phyloP scores from a whole-genome alignment of 2,329 filamentous ascomycete species.

The Aspergillus transmontanensis region DNA sequence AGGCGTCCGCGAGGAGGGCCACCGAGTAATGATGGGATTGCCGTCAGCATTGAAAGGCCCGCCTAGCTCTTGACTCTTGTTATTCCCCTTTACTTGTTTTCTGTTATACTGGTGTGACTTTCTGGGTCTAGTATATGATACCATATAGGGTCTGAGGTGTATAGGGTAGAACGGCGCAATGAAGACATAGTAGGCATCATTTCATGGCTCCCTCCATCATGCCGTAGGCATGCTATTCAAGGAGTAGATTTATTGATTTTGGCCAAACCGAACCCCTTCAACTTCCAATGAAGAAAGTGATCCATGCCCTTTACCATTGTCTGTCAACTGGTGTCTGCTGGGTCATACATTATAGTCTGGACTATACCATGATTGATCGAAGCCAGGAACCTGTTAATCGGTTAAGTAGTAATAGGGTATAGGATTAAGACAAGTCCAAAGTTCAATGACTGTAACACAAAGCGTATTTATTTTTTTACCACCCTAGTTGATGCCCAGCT shows the following conservation, averaged over 20 bases:
- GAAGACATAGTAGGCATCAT: neutral
- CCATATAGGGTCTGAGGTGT: conserved; percentile 28
- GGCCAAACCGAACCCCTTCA: neutral
- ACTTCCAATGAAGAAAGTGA: neutral
- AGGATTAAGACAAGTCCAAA: too few species aligned
- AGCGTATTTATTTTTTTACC: too few species aligned
- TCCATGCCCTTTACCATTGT: neutral
- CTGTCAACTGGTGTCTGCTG: neutral
- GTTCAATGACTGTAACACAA: too few species aligned
- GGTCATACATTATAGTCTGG: neutral
- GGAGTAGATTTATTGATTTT: too few species aligned
- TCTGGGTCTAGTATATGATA: conserved; percentile 31
- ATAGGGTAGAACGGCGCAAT: conserved; percentile 23
- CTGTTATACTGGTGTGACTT: conserved; percentile 10
- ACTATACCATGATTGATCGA: neutral
- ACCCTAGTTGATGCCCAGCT: neutral
- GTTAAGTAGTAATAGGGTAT: neutral
- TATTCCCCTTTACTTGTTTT: conserved; percentile 2
- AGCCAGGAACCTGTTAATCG: neutral
- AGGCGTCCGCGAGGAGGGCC: conserved; percentile 48
- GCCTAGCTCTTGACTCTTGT: conserved; percentile 15
- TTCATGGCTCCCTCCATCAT: neutral
- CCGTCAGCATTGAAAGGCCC: conserved; percentile 39
- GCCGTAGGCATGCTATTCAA: neutral
- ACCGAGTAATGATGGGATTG: conserved; percentile 40